A percentile compares a stretch with the other conserved stretches of the same genome.
Evolutionary conservation across 2,329 filamentous ascomycete species (phyloP).

Genomic region (Colletotrichum sp.): DNA sequence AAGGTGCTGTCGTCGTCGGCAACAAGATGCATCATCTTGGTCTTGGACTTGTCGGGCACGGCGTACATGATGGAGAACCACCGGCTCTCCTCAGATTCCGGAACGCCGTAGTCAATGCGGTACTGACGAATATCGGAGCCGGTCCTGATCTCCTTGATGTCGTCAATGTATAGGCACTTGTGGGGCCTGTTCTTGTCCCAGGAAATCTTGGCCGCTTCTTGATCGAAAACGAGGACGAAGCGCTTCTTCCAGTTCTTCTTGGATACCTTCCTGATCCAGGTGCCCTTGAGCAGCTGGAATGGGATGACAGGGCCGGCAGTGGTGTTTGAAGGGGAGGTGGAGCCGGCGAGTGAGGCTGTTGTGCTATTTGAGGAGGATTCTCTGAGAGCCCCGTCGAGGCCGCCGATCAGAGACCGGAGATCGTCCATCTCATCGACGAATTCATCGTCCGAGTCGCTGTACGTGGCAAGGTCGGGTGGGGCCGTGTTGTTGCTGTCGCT

Average conservation of each 20-base stretch:
- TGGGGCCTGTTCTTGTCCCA: conserved; percentile 82
- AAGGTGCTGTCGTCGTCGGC: conserved; percentile 76
- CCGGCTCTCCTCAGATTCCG: conserved; percentile 68
- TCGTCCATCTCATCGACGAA: conserved; percentile 58
- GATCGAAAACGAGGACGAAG: conserved; percentile 75
- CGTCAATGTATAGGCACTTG: conserved; percentile 92
- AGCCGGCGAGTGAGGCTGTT: conserved; percentile 50
- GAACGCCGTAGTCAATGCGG: conserved; percentile 79
- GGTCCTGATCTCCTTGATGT: conserved; percentile 88
- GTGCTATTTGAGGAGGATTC: conserved; percentile 56
- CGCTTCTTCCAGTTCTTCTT: conserved; percentile 79
- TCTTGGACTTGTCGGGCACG: conserved; percentile 78
- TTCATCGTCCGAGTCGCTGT: conserved; percentile 64
- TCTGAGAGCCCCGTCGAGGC: conserved; percentile 45
- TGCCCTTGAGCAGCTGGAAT: conserved; percentile 78
- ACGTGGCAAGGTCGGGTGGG: conserved; percentile 52
- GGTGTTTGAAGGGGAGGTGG: conserved; percentile 39
- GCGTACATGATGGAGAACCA: conserved; percentile 94
- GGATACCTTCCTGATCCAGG: conserved; percentile 80
- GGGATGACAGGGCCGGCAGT: conserved; percentile 77
- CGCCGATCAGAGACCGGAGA: conserved; percentile 38
- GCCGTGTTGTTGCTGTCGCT: conserved; percentile 86
- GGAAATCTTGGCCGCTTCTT: conserved; percentile 82
- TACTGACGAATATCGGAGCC: conserved; percentile 88
- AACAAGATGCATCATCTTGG: conserved; percentile 88